Conservation (phyloP, 108 stramenopile genomes). For the Chaetoceros tenuissimus region DNA sequence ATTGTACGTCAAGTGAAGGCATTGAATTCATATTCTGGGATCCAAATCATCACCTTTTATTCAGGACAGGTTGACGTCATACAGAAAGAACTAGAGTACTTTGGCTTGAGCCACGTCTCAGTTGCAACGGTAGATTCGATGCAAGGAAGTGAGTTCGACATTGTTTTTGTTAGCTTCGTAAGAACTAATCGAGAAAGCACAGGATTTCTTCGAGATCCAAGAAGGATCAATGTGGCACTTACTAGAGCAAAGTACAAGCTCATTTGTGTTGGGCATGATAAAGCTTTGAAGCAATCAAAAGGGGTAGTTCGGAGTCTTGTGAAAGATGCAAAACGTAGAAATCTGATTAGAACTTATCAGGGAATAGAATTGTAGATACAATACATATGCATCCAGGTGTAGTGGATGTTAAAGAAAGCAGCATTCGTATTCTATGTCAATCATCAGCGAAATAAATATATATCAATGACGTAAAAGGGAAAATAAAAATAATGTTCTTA, state of each 20-base stretch:
- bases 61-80: constrained; percentile 63
- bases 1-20: constrained; percentile 43
- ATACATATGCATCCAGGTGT: too few species aligned
- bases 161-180: constrained; percentile 75
- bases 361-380: too few species aligned
- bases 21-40: constrained; percentile 35
- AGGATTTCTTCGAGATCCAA: constrained; percentile 68
- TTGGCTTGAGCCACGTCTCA: constrained; percentile 30
- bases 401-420: too few species aligned
- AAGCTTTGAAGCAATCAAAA: too few species aligned
- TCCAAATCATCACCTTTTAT: constrained; percentile 85
- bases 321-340: too few species aligned
- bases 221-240: constrained; percentile 76
- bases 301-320: too few species aligned
- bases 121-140: constrained; percentile 79
- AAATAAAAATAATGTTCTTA: too few species aligned
- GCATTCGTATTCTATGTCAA: too few species aligned
- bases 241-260: constrained; percentile 39
- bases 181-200: constrained; percentile 36
- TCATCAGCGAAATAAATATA: too few species aligned
- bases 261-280: constrained; percentile 6
- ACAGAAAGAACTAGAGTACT: constrained; percentile 31
- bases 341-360: too few species aligned
- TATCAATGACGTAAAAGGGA: too few species aligned
- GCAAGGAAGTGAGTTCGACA: constrained; percentile 84